phyloP scores from a whole-genome alignment of 2,329 filamentous ascomycete species.

The Chaetomium globosum region DNA sequence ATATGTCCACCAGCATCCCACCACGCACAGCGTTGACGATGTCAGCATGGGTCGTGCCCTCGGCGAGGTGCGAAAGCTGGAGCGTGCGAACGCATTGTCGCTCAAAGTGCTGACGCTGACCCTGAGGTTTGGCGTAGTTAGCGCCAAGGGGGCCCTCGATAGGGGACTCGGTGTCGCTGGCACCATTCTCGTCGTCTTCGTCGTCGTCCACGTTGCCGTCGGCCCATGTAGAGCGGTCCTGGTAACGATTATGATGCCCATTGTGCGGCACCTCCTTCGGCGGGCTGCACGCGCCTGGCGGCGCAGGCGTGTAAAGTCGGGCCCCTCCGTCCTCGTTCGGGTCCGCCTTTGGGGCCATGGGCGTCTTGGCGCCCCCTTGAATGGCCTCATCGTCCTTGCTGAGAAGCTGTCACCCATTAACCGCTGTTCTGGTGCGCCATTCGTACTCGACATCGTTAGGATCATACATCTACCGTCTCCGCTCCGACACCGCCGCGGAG shows the following conservation, averaged over 20 bases:
- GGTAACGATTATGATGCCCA: slow-evolving; percentile 10
- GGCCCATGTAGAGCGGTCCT: slow-evolving; percentile 31
- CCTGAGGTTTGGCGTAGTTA: slow-evolving; percentile 29
- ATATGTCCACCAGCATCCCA: slow-evolving; percentile 70
- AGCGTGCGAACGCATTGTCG: slow-evolving; percentile 59
- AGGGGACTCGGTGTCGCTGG: slow-evolving; percentile 28
- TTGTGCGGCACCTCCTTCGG: slow-evolving; percentile 12
- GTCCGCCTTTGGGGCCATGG: slow-evolving; percentile 22
- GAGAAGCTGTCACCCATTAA: slow-evolving; percentile 35
- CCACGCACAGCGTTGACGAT: slow-evolving; percentile 67
- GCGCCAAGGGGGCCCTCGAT: slow-evolving; percentile 29
- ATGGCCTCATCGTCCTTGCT: slow-evolving; percentile 40
- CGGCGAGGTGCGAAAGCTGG: slow-evolving; percentile 63
- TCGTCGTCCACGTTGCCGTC: slow-evolving; percentile 32
- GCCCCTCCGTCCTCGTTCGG: slow-evolving; percentile 31
- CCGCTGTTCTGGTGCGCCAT: neutral
- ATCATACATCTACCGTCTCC: slow-evolving; percentile 51
- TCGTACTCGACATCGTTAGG: neutral
- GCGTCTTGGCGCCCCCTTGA: slow-evolving; percentile 24
- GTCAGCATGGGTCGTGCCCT: slow-evolving; percentile 65
- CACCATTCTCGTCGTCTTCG: slow-evolving; percentile 30
- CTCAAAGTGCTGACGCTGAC: slow-evolving; percentile 41
- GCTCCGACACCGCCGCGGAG: slow-evolving; percentile 53
- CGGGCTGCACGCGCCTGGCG: slow-evolving; percentile 8
- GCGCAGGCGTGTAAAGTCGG: slow-evolving; percentile 21